Evolutionary conservation across 768 basidiomycete genomes (phyloP), one percentile per base, ranked within the genome.

Genomic region (Boletus rufocinnamomeus): DNA sequence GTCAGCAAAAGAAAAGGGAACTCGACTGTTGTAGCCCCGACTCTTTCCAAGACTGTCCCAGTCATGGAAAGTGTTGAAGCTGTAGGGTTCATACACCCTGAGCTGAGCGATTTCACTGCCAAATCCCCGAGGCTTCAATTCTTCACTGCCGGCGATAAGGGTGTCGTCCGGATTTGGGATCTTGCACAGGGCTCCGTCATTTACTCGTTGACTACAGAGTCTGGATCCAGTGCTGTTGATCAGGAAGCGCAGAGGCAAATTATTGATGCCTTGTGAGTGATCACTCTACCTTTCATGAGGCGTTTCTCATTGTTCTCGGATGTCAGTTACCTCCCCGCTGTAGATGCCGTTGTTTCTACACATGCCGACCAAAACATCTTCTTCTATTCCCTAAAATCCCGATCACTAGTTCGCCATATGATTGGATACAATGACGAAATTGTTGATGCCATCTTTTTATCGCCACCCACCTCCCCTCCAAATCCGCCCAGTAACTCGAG

Each of bases 371-470:
- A 98, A 75, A 99, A 98, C 64, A 95, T 99, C 64, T 80, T 95
- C 48, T 93, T 93, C 75, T 87, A 95, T 72, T 94, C 92, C 2
- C 76, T 96, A 9, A 72, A 79, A n/a, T 83, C 84, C 1, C 81
- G 80, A 34, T 76, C 81, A 10, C 75, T 91, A 27, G 77, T 80
- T 2, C 88, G 91, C 19, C 96, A 98, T 65, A 76, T 98, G 63
- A 87, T 98, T 66, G 97, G 97, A 0, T 99, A 89, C 80, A 98
- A 98, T 72, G 97, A 99, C 74, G 96, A 98, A 74, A 95, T 98
- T 63, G 89, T 98, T 51, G 97, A 98, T 66, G 84, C 87, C 6
- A 79, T 83, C 28, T 93, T 95, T 75, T 80, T 99, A 58, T 83
- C 83, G 46, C 69, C 80, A 34, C n/a, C 66, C 27, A 70, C 77